phyloP scores from a whole-genome alignment of 768 basidiomycete genomes.

The Tricholoma flavovirens region DNA sequence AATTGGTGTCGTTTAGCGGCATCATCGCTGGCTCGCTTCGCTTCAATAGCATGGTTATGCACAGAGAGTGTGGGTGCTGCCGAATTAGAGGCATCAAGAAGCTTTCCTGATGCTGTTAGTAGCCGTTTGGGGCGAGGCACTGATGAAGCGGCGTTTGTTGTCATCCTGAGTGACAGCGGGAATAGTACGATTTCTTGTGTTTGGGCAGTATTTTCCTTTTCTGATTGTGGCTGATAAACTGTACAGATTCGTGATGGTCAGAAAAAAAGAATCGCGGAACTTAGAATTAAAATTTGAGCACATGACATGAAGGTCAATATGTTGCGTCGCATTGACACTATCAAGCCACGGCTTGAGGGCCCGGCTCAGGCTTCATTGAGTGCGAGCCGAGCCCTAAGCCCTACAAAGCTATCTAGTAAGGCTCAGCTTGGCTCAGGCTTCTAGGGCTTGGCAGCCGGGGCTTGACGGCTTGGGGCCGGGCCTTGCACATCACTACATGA shows the following conservation, averaged over 20 bases:
- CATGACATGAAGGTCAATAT: not conserved
- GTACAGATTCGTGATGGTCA: not conserved
- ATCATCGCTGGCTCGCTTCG: not conserved
- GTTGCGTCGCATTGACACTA: not conserved
- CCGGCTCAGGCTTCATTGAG: not conserved
- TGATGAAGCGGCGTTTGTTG: not conserved
- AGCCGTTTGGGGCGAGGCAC: constrained; percentile 12
- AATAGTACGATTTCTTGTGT: not conserved
- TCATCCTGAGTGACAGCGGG: not conserved
- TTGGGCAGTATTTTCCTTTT: not conserved
- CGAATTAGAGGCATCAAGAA: not conserved
- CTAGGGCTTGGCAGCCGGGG: not conserved
- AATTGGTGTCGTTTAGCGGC: not conserved
- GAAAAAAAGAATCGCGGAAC: not conserved
- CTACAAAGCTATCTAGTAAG: not conserved
- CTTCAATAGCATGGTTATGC: not conserved
- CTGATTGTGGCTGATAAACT: not conserved
- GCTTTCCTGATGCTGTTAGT: not conserved
- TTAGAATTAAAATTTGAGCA: not conserved
- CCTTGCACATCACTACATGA: not conserved
- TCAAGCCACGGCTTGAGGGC: not conserved
- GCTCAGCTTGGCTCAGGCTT: not conserved
- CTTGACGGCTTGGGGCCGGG: not conserved
- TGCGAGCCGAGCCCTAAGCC: not conserved
- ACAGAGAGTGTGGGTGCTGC: not conserved